Evolutionary conservation across 2,329 filamentous ascomycete genomes (phyloP).

Genomic region (Fusarium burgessii): DNA sequence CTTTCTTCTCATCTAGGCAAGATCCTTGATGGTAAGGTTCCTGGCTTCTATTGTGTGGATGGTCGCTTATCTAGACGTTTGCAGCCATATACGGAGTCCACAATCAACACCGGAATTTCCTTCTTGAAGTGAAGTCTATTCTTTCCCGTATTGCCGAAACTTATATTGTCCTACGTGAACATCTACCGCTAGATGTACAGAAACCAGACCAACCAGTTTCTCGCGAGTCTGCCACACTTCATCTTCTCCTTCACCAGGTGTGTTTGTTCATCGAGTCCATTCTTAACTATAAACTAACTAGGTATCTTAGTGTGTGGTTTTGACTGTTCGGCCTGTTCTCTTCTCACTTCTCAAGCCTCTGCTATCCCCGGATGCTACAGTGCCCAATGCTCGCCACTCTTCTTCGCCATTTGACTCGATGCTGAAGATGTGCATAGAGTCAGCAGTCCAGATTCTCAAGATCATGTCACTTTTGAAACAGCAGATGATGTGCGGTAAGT

Average conservation of each 20-base stretch:
- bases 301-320: constrained; percentile 25
- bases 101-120: constrained; percentile 24
- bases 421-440: constrained; percentile 40
- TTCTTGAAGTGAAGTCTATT: constrained; percentile 33
- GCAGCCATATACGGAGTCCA: constrained; percentile 34
- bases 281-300: neutral
- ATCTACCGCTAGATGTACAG: constrained; percentile 22
- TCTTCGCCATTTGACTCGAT: constrained; percentile 36
- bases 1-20: constrained; percentile 37
- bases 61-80: neutral
- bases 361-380: neutral
- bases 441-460: constrained; percentile 31
- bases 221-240: constrained; percentile 37
- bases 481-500: constrained; percentile 38
- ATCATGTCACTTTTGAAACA: constrained; percentile 34
- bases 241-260: constrained; percentile 36
- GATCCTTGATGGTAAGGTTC: constrained; percentile 35
- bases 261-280: neutral
- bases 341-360: constrained; percentile 39
- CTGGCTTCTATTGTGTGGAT: neutral
- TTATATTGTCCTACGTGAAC: constrained; percentile 22
- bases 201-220: constrained; percentile 22
- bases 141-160: constrained; percentile 34
- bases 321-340: constrained; percentile 35
- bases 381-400: constrained; percentile 4